These are phyloP conservation scores for Lactarius trivialis DNA, from an alignment of 768 basidiomycete species.

Conservation along the genomic window DNA sequence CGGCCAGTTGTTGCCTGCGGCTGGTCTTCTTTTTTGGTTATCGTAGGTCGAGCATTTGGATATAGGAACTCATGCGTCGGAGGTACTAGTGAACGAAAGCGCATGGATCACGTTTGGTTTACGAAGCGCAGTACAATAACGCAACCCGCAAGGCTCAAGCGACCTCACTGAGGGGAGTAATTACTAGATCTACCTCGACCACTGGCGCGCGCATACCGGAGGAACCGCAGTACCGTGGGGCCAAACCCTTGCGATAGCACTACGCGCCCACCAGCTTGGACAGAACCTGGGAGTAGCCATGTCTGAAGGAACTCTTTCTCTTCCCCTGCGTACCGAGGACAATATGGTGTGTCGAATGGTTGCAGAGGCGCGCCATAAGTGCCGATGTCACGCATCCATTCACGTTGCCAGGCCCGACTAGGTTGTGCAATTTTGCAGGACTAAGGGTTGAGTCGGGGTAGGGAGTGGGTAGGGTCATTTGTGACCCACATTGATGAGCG, in stretches of 20 bases:
- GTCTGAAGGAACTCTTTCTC: neutral
- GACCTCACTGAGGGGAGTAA: neutral
- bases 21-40: neutral
- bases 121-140: neutral
- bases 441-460: no score
- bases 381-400: neutral
- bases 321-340: neutral
- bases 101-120: no score
- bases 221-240: neutral
- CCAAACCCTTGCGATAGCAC: neutral
- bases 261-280: neutral
- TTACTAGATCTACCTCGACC: neutral
- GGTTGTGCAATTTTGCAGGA: no score
- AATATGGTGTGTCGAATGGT: neutral
- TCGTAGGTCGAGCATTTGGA: neutral
- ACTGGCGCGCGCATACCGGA: neutral
- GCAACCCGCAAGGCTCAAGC: neutral
- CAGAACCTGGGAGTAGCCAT: neutral
- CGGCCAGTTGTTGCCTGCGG: neutral
- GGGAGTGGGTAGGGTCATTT: no score
- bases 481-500: no score
- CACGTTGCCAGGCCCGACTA: neutral
- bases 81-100: neutral
- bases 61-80: neutral
- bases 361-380: neutral